Base-by-base conservation (phyloP, 768 basidiomycete species). In the Serendipita sp. region DNA sequence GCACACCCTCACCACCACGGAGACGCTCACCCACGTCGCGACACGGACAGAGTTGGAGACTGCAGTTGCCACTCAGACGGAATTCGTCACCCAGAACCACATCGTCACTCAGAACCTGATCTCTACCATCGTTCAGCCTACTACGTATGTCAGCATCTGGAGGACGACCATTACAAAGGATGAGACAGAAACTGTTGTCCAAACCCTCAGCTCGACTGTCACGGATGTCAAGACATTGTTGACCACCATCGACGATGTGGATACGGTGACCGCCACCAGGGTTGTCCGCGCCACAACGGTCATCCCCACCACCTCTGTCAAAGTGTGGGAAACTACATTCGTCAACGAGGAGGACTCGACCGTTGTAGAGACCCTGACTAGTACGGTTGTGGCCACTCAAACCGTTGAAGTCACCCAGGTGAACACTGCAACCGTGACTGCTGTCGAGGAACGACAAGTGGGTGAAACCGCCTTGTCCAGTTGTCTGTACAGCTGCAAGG, bases 271-370 rank as follows among this genome's bases (percentile, higher is more conserved):
- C 1, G 70, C 78, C 61, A 79, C 77, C 5, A 74, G 75, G 73
- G 82, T 81, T 16, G 78, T 79, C 63, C 82, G 72, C 41, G 75
- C 81, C 71, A 72, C 82, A 33, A 67, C 75, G 44, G 72, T 80
- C 24, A 67, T 79, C 70, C 84, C 84, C 30, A 85, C 83, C 7
- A 87, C 85, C 11, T 73, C 77, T 70, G 72, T 76, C 58, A 78
- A 77, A 58, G 76, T 78, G 60, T 81, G 75, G 69, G 75, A 82
- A 42, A 75, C 78, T 69, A 85, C 84, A 5, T 65, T 77, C 69
- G 76, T 81, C 65, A 77, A 76, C 66, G 82, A 85, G 22, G 66
- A 83, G 80, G 85, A 84, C 42, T 72, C 78, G 75, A 85, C 83
- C 2, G 71, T 83, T 61, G 71, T 79, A 67, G 74, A 80, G n/a